Conservation (phyloP, 129 eudicot species). For the Deinandra increscens region DNA sequence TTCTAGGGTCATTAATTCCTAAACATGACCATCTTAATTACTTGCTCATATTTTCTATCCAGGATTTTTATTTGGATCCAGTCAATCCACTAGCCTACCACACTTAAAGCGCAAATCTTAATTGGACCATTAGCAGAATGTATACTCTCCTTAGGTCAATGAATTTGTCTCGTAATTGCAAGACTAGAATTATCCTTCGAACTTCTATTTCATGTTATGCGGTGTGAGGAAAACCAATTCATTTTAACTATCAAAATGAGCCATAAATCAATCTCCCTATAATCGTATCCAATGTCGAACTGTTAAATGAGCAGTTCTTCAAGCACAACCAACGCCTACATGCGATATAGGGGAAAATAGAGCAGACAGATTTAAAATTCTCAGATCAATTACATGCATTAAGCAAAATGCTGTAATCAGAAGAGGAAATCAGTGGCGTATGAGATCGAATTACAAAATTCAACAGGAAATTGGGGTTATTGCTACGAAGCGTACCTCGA, state of each 20-base stretch:
- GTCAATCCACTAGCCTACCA: not conserved
- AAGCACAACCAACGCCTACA: too few species aligned
- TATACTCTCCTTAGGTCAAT: not conserved
- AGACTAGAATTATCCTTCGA: not conserved
- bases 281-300: too few species aligned
- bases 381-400: not conserved
- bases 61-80: not conserved
- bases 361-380: not conserved
- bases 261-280: not conserved
- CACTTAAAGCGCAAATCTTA: not conserved
- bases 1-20: not conserved
- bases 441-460: not conserved
- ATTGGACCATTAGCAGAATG: too few species aligned
- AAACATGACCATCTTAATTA: not conserved
- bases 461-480: not conserved
- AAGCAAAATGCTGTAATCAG: not conserved
- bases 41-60: not conserved
- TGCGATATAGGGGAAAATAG: not conserved
- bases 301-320: too few species aligned
- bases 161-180: not conserved
- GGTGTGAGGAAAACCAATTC: not conserved
- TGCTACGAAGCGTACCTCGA: constrained; percentile 1
- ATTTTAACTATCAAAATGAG: not conserved
- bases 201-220: not conserved
- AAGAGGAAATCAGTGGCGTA: not conserved